These are phyloP conservation scores for Eutypella sp. DNA, from an alignment of 2,329 filamentous ascomycete species.

Conservation along the genomic window DNA sequence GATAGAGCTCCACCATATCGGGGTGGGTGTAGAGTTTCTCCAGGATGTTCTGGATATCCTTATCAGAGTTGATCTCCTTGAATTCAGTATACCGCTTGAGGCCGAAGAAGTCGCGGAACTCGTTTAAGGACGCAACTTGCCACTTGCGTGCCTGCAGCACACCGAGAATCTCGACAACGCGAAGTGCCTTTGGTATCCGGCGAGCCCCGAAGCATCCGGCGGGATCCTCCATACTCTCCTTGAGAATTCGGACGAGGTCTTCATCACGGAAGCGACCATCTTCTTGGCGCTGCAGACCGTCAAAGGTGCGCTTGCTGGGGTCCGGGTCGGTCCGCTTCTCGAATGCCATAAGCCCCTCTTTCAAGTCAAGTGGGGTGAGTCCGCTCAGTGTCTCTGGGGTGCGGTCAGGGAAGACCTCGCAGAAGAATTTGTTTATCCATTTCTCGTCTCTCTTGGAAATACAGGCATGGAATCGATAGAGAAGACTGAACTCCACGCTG, in stretches of 20 bases:
- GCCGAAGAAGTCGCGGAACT: slow-evolving; percentile 60
- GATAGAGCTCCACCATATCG: slow-evolving; percentile 65
- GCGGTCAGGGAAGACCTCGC: slow-evolving; percentile 35
- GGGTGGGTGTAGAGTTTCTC: slow-evolving; percentile 58
- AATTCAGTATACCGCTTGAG: slow-evolving; percentile 53
- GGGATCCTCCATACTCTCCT: slow-evolving; percentile 54
- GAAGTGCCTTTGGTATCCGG: slow-evolving; percentile 54
- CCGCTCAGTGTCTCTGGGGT: slow-evolving; percentile 17
- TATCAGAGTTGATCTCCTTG: slow-evolving; percentile 53
- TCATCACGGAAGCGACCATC: slow-evolving; percentile 53
- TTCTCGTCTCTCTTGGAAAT: slow-evolving; percentile 56
- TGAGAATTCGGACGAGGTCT: slow-evolving; percentile 52
- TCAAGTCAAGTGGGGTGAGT: slow-evolving; percentile 17
- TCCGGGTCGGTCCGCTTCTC: slow-evolving; percentile 36
- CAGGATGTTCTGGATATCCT: slow-evolving; percentile 49
- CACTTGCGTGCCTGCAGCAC: slow-evolving; percentile 58
- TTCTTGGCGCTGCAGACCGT: slow-evolving; percentile 38
- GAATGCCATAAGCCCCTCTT: slow-evolving; percentile 25
- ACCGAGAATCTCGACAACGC: slow-evolving; percentile 56
- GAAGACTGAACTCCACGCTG: slow-evolving; percentile 62
- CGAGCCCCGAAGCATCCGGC: slow-evolving; percentile 55
- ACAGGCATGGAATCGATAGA: slow-evolving; percentile 62
- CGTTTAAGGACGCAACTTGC: slow-evolving; percentile 58
- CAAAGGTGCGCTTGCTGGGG: slow-evolving; percentile 44
- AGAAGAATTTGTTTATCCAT: slow-evolving; percentile 54